Evolutionary conservation across 1,139 yeast genomes (phyloP).

Genomic region (Saccharomyces hybrid): DNA sequence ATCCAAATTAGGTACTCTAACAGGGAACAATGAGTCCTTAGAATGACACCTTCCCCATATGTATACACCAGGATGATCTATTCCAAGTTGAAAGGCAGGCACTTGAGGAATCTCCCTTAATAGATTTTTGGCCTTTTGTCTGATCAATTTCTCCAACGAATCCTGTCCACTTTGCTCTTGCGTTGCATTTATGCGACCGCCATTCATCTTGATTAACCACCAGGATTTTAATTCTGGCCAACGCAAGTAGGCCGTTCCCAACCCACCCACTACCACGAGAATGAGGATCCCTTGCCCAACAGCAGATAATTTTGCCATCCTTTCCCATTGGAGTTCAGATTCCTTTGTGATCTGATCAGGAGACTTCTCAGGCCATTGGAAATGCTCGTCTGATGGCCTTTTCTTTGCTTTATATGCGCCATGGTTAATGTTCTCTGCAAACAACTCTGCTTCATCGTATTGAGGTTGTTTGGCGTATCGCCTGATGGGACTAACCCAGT

Average conservation of each 20-base stretch:
- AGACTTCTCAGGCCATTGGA: background rate
- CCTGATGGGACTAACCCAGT: background rate
- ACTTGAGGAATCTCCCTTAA: slow-evolving; percentile 2
- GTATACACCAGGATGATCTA: background rate
- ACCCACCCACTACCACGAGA: slow-evolving; percentile 16
- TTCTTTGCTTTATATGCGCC: slow-evolving; percentile 21
- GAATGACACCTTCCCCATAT: slow-evolving; percentile 13
- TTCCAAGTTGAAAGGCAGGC: slow-evolving; percentile 14
- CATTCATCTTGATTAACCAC: slow-evolving; percentile 16
- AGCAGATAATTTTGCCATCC: slow-evolving; percentile 18
- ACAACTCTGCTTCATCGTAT: slow-evolving; percentile 28
- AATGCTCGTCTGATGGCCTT: background rate
- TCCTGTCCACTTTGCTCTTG: background rate
- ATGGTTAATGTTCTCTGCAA: slow-evolving; percentile 20
- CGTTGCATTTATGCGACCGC: slow-evolving; percentile 13
- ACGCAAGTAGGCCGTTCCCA: slow-evolving; percentile 17
- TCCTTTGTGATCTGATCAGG: slow-evolving; percentile 9
- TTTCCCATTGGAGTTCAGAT: slow-evolving; percentile 6
- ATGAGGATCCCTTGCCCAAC: slow-evolving; percentile 21
- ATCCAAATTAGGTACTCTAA: slow-evolving; percentile 58
- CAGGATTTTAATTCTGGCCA: slow-evolving; percentile 25
- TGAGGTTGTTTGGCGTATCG: slow-evolving; percentile 18
- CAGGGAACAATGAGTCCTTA: slow-evolving; percentile 38
- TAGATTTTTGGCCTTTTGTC: slow-evolving; percentile 26
- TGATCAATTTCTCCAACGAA: slow-evolving; percentile 13